These are phyloP conservation scores for Lippia alba DNA, from an alignment of 305 asterid genomes.

Conservation along the genomic window DNA sequence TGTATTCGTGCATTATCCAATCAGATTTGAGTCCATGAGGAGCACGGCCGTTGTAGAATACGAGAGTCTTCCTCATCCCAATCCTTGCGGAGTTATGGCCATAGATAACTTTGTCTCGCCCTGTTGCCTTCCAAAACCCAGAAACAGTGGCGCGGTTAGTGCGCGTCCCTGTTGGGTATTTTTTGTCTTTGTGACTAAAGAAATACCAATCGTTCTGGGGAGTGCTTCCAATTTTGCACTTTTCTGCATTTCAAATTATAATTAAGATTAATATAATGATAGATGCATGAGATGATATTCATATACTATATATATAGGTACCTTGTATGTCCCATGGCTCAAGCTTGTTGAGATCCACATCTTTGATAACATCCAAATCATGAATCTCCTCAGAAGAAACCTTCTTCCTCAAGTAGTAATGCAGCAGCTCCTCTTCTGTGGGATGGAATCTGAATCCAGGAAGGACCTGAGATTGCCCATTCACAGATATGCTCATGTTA, in stretches of 20 bases:
- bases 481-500: conserved; percentile 64
- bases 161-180: conserved; percentile 69
- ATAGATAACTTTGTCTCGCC: conserved; percentile 69
- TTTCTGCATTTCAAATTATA: conserved; percentile 44
- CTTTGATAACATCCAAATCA: conserved; percentile 71
- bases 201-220: conserved; percentile 77
- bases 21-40: conserved; percentile 76
- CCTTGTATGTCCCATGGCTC: conserved; percentile 90
- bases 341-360: conserved; percentile 77
- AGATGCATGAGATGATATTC: too few species aligned
- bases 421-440: conserved; percentile 77
- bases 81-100: conserved; percentile 46
- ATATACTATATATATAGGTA: not conserved
- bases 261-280: not conserved
- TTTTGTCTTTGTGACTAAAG: conserved; percentile 77
- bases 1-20: conserved; percentile 82
- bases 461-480: conserved; percentile 68
- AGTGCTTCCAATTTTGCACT: conserved; percentile 64
- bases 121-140: conserved; percentile 85
- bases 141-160: conserved; percentile 71
- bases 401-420: conserved; percentile 68
- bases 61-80: conserved; percentile 81
- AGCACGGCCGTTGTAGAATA: conserved; percentile 79
- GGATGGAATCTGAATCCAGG: conserved; percentile 87
- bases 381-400: conserved; percentile 51